These are phyloP conservation scores for Leccinum subrobustum DNA, from an alignment of 1,284 basidiomycete species.

Conservation along the genomic window DNA sequence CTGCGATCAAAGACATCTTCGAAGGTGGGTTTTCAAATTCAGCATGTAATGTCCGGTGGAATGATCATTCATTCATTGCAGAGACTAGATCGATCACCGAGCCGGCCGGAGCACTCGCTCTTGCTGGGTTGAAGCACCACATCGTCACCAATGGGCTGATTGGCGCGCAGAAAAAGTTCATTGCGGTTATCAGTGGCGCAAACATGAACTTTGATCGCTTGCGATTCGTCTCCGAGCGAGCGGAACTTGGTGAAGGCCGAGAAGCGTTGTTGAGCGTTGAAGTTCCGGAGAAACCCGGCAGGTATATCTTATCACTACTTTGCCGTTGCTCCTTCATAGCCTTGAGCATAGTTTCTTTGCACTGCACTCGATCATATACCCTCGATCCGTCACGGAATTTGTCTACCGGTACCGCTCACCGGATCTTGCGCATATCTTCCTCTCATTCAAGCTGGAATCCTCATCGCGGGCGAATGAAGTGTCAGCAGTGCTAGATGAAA, in stretches of 20 bases:
- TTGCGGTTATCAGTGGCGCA: conserved; percentile 91
- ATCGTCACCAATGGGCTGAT: conserved; percentile 81
- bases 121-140: conserved; percentile 92
- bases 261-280: conserved; percentile 93
- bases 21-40: conserved; percentile 64
- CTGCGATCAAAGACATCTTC: conserved; percentile 98
- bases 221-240: conserved; percentile 96
- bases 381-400: conserved; percentile 95
- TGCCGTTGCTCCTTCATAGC: conserved; percentile 8
- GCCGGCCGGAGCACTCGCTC: conserved; percentile 92
- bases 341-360: conserved; percentile 72
- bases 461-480: conserved; percentile 69
- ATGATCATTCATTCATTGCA: conserved; percentile 33
- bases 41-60: conserved; percentile 1
- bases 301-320: conserved; percentile 43
- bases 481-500: conserved; percentile 55
- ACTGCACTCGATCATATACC: conserved; percentile 86
- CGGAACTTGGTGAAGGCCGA: conserved; percentile 92
- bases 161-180: conserved; percentile 84
- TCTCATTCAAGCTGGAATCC: conserved; percentile 86
- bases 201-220: conserved; percentile 99
- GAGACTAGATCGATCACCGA: conserved; percentile 95
- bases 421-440: conserved; percentile 78
- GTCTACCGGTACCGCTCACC: conserved; percentile 84
- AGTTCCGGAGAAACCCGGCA: conserved; percentile 90